Evolutionary conservation across 1,284 basidiomycete species (phyloP), one percentile per base, ranked within the genome.

Genomic region (Rhodotorula sp.): DNA sequence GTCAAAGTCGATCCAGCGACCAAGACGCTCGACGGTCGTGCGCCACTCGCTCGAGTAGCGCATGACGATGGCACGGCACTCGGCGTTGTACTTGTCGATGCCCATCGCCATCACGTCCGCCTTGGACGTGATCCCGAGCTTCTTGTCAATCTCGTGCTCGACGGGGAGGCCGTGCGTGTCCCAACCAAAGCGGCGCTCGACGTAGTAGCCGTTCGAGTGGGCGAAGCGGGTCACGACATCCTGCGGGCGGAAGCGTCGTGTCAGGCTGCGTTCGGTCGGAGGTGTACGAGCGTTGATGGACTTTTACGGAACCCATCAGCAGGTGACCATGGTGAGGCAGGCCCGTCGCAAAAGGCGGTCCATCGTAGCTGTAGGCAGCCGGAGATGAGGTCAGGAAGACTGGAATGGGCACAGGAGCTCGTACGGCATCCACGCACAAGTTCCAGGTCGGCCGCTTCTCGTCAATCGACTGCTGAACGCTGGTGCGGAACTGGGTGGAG

Each of bases 1-100:
- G 84, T 99, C 97, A 80, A 99, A 99, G 83, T 99, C 97, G 83
- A 99, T 99, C 97, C 97, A 99, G 74, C 97, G 88, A 53, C 96
- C 97, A 90, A 99, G 96, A 74, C 97, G 89, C 83, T 97, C 96
- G 70, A 99, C 96, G 10, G 94, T 99, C 51, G 84, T 80, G 70
- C 93, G 88, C 97, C 97, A 99, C 81, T 99, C 95, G 25, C 86
- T 85, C 10, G 95, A 88, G 82, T 99, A 99, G 57, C 94, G 88
- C 95, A 99, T 98, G 80, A 99, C 97, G 81, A 99, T 99, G 73
- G 90, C 88, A 54, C 94, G 89, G 81, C 97, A 99, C 81, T 97
- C 95, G 22, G 88, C 93, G 82, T 99, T 99, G 87, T 99, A 99
- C 79, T 91, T 91, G 83, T 91, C 92, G 82, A 99, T 96, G 39